Evolutionary conservation across 179 eudicot species (phyloP), one percentile per base, ranked within the genome.

Genomic region (Silene noctiflora): DNA sequence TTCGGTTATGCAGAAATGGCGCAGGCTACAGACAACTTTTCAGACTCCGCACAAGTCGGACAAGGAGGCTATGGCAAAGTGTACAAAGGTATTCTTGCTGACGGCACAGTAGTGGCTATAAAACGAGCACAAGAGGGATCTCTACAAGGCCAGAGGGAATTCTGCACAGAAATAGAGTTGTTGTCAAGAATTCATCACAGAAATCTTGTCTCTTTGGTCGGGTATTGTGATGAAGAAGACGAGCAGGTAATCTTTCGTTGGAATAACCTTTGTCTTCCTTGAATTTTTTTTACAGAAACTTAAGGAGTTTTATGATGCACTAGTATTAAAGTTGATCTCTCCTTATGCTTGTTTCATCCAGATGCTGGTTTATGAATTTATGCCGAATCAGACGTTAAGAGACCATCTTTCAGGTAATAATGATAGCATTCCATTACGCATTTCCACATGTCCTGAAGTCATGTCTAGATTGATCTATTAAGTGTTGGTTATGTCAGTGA

Each of bases 21-120:
- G 76, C 66, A 58, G 31, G 95, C 97, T 19, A 89, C 96, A 46
- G 55, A 81, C 68, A 80, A 86, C 77, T 92, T 92, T 71, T 72
- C 79, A 12, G 77, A 67, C 79, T 83, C 87, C 0, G 77, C 78
- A 73, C 83, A 84, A 80, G 88, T 92, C 69, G 97, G 97, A 24
- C 87, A 87, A 83, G 97, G 97, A 72, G 97, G 97, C 13, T 92
- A 92, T 80, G 97, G 97, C 29, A 89, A 86, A 78, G 97, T 92
- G 10, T 89, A 88, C 48, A 87, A 77, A 83, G 97, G 97, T 69
- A 80, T 79, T 68, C 79, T 92, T 35, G 83, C 80, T 27, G 88
- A 90, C 67, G 90, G 90, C 31, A 86, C 88, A 1, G 73, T 87
- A 29, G 93, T 89, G 33, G 97, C 97, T 22, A 89, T 92, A 53